Base-by-base conservation (phyloP, 140 eudicot species). In the Anethum foeniculum region DNA sequence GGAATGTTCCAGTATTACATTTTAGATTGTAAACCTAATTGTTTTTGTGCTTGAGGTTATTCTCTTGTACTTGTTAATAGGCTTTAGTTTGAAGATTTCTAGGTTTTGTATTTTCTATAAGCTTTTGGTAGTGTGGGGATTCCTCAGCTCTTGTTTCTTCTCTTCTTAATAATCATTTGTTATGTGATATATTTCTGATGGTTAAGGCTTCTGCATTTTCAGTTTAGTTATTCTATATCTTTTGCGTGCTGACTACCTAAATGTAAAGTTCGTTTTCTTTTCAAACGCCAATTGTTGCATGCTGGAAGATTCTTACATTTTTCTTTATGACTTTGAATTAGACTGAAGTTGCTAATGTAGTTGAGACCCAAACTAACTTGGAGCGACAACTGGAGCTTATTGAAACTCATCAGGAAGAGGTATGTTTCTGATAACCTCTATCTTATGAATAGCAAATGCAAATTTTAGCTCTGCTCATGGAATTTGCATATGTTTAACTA, bases 331-430 rank as follows among this genome's bases (percentile, higher is more conserved):
- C 71, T 71, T 58, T 25, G 25, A 75, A 48, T 64, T 90, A 92
- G 99, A 92, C 92, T 77, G 97, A 95, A 86, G 99, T 95, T 77
- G 99, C 96, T 0, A 92, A 90, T 82, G 99, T 92, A 60, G 97
- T 92, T 83, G 99, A 92, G 85, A 89, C 92, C 68, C 97, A 94
- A 84, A 88, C 93, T 51, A 90, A 82, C 86, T 86, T 95, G 87
- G 99, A 95, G 83, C 87, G 97, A 77, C 97, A 91, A 79, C 86
- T 95, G 85, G 99, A 95, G 89, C 90, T 95, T 30, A 95, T 95
- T 80, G 99, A 95, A 86, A 92, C 97, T 82, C 99, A 95, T 86
- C 97, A 92, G 83, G 93, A 92, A 73, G 99, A 95, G 97, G 99
- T 95, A 86, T 21, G 32, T 19, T 51, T 76, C 21, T 4, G 14